Percentiles rank a stretch among this genome's conserved stretches.
Conservation (phyloP, 305 asterid species). For the Fraxinus velutina region DNA sequence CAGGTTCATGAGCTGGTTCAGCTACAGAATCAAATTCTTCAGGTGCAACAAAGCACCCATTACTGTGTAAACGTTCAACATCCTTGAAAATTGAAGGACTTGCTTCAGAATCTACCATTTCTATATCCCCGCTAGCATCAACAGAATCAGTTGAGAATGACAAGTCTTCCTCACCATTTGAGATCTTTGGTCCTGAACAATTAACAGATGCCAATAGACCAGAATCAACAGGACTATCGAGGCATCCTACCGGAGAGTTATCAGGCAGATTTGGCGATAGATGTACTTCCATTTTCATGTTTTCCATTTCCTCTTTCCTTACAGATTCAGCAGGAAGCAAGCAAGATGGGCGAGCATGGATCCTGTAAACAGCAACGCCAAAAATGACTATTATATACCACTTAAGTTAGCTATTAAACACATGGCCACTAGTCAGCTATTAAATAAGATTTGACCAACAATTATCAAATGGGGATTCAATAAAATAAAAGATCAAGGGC, state of each 20-base stretch:
- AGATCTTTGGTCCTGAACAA: conserved; percentile 21
- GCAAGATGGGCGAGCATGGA: conserved; percentile 53
- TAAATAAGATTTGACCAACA: not conserved
- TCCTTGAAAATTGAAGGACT: conserved; percentile 33
- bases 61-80: conserved; percentile 26
- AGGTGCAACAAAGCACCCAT: conserved; percentile 20
- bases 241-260: conserved; percentile 33
- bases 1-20: conserved; percentile 17
- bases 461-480: not conserved
- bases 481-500: not conserved
- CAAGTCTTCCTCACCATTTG: conserved; percentile 30
- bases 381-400: not conserved
- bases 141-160: conserved; percentile 21
- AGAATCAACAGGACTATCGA: conserved; percentile 30
- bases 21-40: conserved; percentile 21
- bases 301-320: conserved; percentile 37
- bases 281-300: conserved; percentile 34
- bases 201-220: conserved; percentile 31
- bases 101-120: conserved; percentile 30
- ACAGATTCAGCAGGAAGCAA: conserved; percentile 49
- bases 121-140: conserved; percentile 31
- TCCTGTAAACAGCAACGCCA: conserved; percentile 41
- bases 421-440: not conserved
- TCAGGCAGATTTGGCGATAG: conserved; percentile 29
- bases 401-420: not conserved